Evolutionary conservation across 2,329 filamentous ascomycete genomes (phyloP), one percentile per base, ranked within the genome.

Genomic region (Colletotrichum horii): DNA sequence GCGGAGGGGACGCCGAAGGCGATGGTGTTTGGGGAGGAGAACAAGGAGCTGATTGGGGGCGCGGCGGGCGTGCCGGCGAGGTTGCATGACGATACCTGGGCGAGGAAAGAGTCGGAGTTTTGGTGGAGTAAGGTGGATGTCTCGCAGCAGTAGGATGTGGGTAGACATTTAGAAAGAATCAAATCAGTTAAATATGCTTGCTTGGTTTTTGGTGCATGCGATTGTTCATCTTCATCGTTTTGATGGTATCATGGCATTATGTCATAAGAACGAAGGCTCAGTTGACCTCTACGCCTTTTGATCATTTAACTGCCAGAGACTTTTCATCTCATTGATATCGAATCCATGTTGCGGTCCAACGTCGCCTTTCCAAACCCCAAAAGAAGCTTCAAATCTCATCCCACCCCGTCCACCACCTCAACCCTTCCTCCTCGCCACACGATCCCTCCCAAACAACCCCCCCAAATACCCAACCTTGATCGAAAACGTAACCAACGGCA

Each of bases 21-120:
- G 32, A 83, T 91, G 79, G 85, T 93, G 4, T 93, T 93, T 81
- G 92, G 91, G 2, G 79, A 86, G 56, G 91, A 89, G 6, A 93
- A 93, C 78, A 87, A 92, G 78, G 91, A 93, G 83, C 82, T 83
- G 8, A 82, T 85, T 76, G 78, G 77, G 32, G 84, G 77, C 77
- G 87, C 74, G 65, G 68, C 55, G 80, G 80, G 34, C 78, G 75
- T 16, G 91, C 89, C 5, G 80, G 83, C 6, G 83, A 87, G 3
- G 89, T 87, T 1, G 79, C 85, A 71, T 81, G 88, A 70, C 80
- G 85, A 78, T 81, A 69, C 72, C 80, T 87, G 83, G 89, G 85
- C 36, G 81, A 81, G 8, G 67, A 82, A 86, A 61, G 87, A 90
- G 79, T 92, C 89, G 77, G 81, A 83, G 16, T 94, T 91, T 80